Base-by-base conservation (phyloP, 169 alveolate species). In the Pseudocohnilembus persalinus region DNA sequence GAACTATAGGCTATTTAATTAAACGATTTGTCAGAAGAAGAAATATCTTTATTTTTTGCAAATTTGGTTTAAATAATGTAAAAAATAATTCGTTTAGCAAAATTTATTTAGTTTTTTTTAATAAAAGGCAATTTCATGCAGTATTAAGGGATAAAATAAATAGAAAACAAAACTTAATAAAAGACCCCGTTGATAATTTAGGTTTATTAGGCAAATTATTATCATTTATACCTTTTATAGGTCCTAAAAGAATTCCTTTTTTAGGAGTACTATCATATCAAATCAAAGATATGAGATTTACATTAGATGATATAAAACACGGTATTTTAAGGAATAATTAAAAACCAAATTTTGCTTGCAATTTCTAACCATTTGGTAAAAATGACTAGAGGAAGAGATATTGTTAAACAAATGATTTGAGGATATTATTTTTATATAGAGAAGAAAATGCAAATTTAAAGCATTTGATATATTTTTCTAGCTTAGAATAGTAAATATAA, bases 291-390 rank as follows among this genome's bases (percentile, higher is more conserved):
- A 28, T 83, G 26, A 77, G 76, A 24, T 89, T 84, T 77, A 92
- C 92, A 16, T 33, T 92, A 26, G 93, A 90, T 29, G 91, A 93
- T 33, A 74, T 93, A 73, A 93, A 93, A 83, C 96, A 93, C 83
- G 94, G 94, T 30, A 24, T 93, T 0, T 80, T 93, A 4, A 82
- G 96, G 84, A 91, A 85, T n/a, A 93, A 93, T 81, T 86, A 88
- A 76, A 81, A 79, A 65, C 76, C 84, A 0, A 92, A 90, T 31
- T 29, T 72, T 0, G 34, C 82, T 1, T 84, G 73, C 83, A 49
- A 82, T 29, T 79, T 79, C n/a, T 85, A 87, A 35, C 73, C 88
- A 25, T 75, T 88, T 29, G 68, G 77, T 0, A 81, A 30, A 0
- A 63, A 33, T 4, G 94, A 91, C 64, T 32, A 31, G 25, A 83